Percentiles rank a stretch among this genome's conserved stretches.
phyloP scores from a whole-genome alignment of 768 basidiomycete genomes.

The Scleroderma citrinum region DNA sequence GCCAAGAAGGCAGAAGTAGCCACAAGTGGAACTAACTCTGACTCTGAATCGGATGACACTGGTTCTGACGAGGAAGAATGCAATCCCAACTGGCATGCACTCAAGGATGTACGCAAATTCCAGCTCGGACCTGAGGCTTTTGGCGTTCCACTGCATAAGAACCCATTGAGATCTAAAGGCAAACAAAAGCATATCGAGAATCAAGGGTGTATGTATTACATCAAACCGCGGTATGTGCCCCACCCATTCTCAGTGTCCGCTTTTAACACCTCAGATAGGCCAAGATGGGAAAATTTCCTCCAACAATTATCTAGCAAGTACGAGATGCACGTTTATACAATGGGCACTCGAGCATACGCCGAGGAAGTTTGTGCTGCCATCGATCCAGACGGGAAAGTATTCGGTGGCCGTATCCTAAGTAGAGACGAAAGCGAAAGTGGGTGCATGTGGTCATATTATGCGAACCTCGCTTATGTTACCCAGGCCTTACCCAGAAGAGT shows the following conservation, averaged over 20 bases:
- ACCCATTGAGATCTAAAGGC: conserved; percentile 41
- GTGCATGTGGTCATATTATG: conserved; percentile 23
- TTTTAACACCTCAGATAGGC: conserved; percentile 36
- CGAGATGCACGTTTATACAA: conserved; percentile 99
- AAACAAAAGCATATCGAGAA: conserved; percentile 61
- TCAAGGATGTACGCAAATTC: conserved; percentile 89
- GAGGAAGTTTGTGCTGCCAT: conserved; percentile 92
- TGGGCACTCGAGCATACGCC: conserved; percentile 97
- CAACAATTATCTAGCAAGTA: conserved; percentile 67
- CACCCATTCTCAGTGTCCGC: background rate
- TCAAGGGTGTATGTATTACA: conserved; percentile 92
- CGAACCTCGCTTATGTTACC: conserved; percentile 9
- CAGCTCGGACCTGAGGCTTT: conserved; percentile 74
- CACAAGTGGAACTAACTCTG: conserved; percentile 25
- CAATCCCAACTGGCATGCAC: conserved; percentile 91
- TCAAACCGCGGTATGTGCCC: conserved; percentile 82
- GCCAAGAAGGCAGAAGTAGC: conserved; percentile 34
- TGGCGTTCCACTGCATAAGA: conserved; percentile 40
- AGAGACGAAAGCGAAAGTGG: conserved; percentile 96
- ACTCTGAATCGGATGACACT: conserved; percentile 36
- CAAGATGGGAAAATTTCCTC: conserved; percentile 81
- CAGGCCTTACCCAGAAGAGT: conserved; percentile 88
- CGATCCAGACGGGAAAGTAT: conserved; percentile 81
- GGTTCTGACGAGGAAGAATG: conserved; percentile 49
- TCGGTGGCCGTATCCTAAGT: conserved; percentile 83